Evolutionary conservation across 2,329 filamentous ascomycete species (phyloP).

Genomic region (Mycogone perniciosa): DNA sequence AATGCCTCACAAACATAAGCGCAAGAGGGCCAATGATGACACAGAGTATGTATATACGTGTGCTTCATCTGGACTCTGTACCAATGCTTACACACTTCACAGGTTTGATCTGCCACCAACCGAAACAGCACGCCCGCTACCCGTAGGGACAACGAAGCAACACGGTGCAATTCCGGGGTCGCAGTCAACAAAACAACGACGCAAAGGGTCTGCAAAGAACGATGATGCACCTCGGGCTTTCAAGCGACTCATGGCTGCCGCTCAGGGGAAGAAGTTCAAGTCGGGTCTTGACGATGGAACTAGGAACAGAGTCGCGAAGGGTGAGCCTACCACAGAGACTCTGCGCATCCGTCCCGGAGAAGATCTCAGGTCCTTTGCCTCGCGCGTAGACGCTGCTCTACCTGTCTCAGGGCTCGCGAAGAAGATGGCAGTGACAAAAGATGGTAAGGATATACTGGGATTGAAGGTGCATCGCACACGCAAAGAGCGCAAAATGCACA

Average conservation of each 20-base stretch:
- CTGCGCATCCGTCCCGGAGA: conserved; percentile 80
- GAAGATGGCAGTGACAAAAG: conserved; percentile 45
- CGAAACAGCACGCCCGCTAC: conserved; percentile 45
- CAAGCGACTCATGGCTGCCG: conserved; percentile 72
- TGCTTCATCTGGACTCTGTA: not conserved
- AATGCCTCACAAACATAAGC: conserved; percentile 37
- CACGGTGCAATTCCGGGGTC: conserved; percentile 23
- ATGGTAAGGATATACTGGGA: conserved; percentile 57
- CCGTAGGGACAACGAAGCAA: conserved; percentile 26
- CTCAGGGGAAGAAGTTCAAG: conserved; percentile 51
- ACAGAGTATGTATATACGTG: conserved; percentile 33
- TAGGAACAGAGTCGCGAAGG: conserved; percentile 18
- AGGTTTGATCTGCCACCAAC: conserved; percentile 47
- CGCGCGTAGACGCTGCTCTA: conserved; percentile 77
- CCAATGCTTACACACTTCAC: conserved; percentile 9
- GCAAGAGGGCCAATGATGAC: conserved; percentile 49
- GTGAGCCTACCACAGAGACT: conserved; percentile 27
- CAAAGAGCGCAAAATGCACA: conserved; percentile 78
- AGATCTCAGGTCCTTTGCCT: conserved; percentile 70
- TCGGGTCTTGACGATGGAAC: conserved; percentile 67
- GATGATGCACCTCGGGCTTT: conserved; percentile 90
- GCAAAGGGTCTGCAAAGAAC: conserved; percentile 40
- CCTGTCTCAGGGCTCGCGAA: conserved; percentile 66
- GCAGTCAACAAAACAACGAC: conserved; percentile 36
- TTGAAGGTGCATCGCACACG: conserved; percentile 66